These are phyloP conservation scores for Sporothrix variecibatus DNA, from an alignment of 2,329 filamentous ascomycete species.

Conservation along the genomic window DNA sequence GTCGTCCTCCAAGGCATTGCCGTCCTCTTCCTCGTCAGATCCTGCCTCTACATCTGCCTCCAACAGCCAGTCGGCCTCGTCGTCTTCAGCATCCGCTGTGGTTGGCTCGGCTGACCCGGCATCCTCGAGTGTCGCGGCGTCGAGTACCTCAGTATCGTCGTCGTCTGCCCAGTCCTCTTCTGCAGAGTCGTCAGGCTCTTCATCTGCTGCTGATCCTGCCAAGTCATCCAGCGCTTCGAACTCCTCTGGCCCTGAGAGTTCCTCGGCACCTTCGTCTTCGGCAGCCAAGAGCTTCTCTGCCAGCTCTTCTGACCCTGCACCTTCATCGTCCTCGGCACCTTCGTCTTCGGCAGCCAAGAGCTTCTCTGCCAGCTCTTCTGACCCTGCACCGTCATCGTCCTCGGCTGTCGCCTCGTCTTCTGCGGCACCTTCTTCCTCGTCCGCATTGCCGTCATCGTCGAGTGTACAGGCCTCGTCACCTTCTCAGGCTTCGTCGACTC, in stretches of 20 bases:
- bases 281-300: neutral
- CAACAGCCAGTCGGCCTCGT: neutral
- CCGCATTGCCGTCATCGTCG: neutral
- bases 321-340: neutral
- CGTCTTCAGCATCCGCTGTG: neutral
- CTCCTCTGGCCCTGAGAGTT: neutral
- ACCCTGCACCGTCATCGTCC: no score
- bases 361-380: no score
- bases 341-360: neutral
- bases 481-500: neutral
- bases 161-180: neutral
- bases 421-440: neutral
- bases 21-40: neutral
- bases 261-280: neutral
- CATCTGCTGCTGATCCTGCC: neutral
- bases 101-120: neutral
- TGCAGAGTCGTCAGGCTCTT: neutral
- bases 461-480: neutral
- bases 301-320: neutral
- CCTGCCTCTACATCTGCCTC: neutral
- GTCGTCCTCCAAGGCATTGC: neutral
- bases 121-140: neutral
- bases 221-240: neutral
- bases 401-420: neutral
- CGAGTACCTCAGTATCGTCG: neutral